Conservation (phyloP, 2,329 filamentous ascomycete species). For the Fusarium sp. region DNA sequence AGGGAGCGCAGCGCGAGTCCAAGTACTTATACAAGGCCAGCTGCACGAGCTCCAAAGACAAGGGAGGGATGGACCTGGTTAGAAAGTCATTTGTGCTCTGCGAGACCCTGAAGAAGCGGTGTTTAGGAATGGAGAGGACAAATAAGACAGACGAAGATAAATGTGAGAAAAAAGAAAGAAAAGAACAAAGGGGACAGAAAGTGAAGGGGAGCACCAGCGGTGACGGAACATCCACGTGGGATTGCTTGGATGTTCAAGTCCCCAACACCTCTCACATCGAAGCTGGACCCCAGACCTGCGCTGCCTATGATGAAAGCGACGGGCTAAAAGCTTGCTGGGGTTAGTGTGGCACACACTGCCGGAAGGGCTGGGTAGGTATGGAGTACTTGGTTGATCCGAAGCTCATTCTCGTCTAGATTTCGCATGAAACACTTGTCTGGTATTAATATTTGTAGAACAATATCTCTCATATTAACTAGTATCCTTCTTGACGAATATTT, state of each 20-base stretch:
- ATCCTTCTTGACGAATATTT: not conserved
- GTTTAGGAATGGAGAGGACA: conserved; percentile 3
- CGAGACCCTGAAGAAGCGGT: conserved; percentile 8
- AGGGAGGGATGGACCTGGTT: not conserved
- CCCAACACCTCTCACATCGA: not conserved
- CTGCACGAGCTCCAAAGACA: conserved; percentile 9
- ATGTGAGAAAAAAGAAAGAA: conserved; percentile 3
- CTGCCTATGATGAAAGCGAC: conserved; percentile 33
- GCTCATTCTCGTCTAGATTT: not conserved
- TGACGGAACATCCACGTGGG: conserved; percentile 39
- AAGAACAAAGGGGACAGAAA: not conserved
- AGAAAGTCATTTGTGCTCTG: conserved; percentile 21
- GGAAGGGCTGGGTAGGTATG: not conserved
- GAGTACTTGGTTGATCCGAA: not conserved
- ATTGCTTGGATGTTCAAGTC: conserved; percentile 12
- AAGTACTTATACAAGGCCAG: conserved; percentile 24
- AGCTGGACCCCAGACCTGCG: conserved; percentile 21
- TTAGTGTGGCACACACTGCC: conserved; percentile 22
- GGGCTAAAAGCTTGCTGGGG: conserved; percentile 36
- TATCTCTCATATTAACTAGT: not conserved
- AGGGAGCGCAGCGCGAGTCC: conserved; percentile 9
- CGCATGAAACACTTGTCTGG: not conserved
- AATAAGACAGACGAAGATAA: not conserved
- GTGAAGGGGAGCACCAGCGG: conserved; percentile 22
- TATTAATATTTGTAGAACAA: not conserved